These are phyloP conservation scores for Daldinia childiae DNA, from an alignment of 495 filamentous ascomycete species.

Conservation along the genomic window DNA sequence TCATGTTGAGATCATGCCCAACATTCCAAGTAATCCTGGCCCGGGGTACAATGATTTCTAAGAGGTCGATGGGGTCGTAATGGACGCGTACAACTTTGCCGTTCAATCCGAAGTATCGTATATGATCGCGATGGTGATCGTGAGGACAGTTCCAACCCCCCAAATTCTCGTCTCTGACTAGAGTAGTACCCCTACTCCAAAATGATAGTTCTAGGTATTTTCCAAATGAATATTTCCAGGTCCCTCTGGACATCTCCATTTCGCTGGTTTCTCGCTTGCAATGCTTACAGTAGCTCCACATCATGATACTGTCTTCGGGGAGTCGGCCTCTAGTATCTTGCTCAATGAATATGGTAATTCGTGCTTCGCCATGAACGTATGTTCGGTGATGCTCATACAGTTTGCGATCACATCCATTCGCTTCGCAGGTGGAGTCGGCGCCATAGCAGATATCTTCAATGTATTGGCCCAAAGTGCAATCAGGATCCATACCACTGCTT, in stretches of 20 bases:
- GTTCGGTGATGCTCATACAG: constrained; percentile 96
- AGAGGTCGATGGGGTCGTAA: constrained; percentile 87
- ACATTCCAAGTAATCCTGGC: constrained; percentile 96
- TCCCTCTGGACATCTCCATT: constrained; percentile 91
- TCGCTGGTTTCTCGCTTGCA: constrained; percentile 90
- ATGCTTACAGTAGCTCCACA: constrained; percentile 97
- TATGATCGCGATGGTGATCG: constrained; percentile 89
- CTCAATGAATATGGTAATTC: constrained; percentile 88
- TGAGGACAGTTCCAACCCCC: constrained; percentile 72
- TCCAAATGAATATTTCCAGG: constrained; percentile 98
- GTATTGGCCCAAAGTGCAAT: constrained; percentile 94
- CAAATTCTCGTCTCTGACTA: constrained; percentile 71
- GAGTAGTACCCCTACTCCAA: constrained; percentile 85
- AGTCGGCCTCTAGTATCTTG: constrained; percentile 61
- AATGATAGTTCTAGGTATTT: constrained; percentile 98
- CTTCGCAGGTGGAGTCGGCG: constrained; percentile 76
- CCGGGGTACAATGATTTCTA: constrained; percentile 95
- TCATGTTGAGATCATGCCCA: constrained; percentile 86
- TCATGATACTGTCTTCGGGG: constrained; percentile 79
- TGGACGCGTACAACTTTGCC: constrained; percentile 88
- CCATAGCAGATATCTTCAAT: constrained; percentile 88
- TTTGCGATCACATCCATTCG: constrained; percentile 85
- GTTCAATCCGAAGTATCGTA: constrained; percentile 90
- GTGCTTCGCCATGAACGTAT: constrained; percentile 96
- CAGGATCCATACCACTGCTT: constrained; percentile 71